A percentile compares a stretch with the other conserved stretches of the same genome.
phyloP scores from a whole-genome alignment of 352 stramenopile genomes.

The Globisporangium abappressorium region DNA sequence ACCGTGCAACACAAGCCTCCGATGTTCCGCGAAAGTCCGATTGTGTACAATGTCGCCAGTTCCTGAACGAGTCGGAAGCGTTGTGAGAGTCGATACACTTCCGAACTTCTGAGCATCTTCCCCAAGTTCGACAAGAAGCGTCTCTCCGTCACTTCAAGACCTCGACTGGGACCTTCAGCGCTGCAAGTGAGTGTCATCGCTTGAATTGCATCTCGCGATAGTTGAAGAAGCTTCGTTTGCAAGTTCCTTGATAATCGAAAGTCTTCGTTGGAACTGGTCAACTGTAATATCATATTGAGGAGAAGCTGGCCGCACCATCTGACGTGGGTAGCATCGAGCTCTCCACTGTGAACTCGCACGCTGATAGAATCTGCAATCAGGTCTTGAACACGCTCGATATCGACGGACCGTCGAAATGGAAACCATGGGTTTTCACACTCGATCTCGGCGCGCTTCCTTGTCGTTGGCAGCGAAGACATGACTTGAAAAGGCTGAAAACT shows the following conservation, averaged over 20 bases:
- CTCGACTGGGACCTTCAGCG: not conserved
- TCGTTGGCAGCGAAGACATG: not conserved
- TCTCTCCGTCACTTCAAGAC: not conserved
- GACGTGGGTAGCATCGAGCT: conserved; percentile 6
- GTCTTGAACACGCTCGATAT: conserved; percentile 11
- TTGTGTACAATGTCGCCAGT: conserved; percentile 1
- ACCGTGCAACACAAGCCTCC: not conserved
- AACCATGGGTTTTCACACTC: conserved; percentile 38
- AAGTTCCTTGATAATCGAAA: not conserved
- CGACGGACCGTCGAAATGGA: conserved; percentile 36
- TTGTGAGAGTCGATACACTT: not conserved
- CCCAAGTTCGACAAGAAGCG: conserved; percentile 9
- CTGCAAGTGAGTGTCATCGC: not conserved
- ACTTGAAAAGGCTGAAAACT: not conserved
- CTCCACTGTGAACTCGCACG: conserved; percentile 4
- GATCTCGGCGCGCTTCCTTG: not conserved
- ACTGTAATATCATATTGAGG: conserved; percentile 9
- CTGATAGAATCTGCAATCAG: conserved; percentile 25
- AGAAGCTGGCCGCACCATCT: conserved; percentile 1
- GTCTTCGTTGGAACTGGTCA: not conserved
- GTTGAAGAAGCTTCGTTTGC: not conserved
- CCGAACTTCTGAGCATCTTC: not conserved
- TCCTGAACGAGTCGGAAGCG: conserved; percentile 3
- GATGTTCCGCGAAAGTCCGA: not conserved
- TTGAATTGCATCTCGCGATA: not conserved